Conservation (phyloP, 805 yeast genomes). For the Cyberlindnera meyerae region DNA sequence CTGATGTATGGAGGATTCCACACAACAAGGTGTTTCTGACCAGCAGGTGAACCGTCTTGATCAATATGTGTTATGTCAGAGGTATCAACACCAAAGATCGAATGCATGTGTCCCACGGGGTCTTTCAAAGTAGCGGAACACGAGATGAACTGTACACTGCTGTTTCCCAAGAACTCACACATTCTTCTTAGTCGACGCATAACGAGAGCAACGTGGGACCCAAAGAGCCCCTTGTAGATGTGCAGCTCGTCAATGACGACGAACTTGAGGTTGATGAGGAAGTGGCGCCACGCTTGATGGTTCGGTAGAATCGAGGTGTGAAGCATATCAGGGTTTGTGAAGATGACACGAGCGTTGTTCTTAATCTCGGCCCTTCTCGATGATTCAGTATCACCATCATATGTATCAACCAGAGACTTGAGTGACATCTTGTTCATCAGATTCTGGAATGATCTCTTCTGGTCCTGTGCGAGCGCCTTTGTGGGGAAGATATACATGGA, state of each 20-base stretch:
- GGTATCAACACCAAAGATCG: conserved; percentile 63
- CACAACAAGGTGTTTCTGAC: conserved; percentile 65
- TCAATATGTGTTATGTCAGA: conserved; percentile 51
- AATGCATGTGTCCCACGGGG: conserved; percentile 68
- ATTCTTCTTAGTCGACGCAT: conserved; percentile 75
- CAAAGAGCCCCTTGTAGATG: conserved; percentile 85
- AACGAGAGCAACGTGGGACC: conserved; percentile 84
- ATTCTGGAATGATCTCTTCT: conserved; percentile 69
- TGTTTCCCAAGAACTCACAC: conserved; percentile 48
- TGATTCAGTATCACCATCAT: conserved; percentile 88
- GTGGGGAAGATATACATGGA: conserved; percentile 93
- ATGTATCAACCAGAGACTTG: conserved; percentile 63
- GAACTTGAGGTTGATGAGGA: conserved; percentile 57
- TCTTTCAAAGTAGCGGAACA: conserved; percentile 90
- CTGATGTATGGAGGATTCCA: conserved; percentile 82
- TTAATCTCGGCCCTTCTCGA: conserved; percentile 50
- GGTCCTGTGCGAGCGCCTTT: conserved; percentile 97
- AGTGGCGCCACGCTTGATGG: conserved; percentile 67
- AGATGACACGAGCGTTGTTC: conserved; percentile 67
- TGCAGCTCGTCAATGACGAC: conserved; percentile 86
- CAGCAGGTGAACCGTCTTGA: conserved; percentile 87
- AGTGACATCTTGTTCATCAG: conserved; percentile 47
- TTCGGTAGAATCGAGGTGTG: conserved; percentile 82
- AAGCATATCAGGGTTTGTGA: conserved; percentile 93
- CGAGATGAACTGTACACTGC: conserved; percentile 62